Base-by-base conservation (phyloP, 768 basidiomycete species). In the Hygrophorus pudorinus region DNA sequence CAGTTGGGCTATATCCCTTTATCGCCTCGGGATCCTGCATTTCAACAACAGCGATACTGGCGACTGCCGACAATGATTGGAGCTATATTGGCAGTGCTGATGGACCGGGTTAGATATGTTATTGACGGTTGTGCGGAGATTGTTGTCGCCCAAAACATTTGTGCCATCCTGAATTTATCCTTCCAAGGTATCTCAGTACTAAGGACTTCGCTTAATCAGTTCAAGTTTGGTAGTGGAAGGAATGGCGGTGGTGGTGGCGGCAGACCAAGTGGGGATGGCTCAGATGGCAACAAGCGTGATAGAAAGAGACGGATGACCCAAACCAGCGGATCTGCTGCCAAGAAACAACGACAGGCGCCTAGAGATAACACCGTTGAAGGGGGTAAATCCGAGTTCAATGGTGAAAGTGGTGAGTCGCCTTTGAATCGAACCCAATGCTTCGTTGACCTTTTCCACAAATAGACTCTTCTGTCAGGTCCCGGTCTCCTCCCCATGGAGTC, bases 401-500 rank as follows among this genome's bases (percentile, higher is more conserved):
- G 33, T n/a, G 29, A 14, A 24, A 32, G 42, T 34, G 28, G n/a
- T n/a, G n/a, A 33, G 42, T 20, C n/a, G 42, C 33, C 16, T 42
- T 42, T 6, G 18, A 31, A 30, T 42, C 11, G 32, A 42, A 17
- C 32, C 18, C 11, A 14, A 29, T 42, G 12, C 30, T 42, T 10
- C 17, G 5, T 20, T 29, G 20, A 29, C 41, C 11, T 30, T 9
- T 29, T 33, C n/a, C 14, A 33, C 41, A 40, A 40, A 30, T 21
- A 42, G 41, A 14, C 28, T 42, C 41, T 33, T 29, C 41, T 24
- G 41, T 30, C 29, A 12, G 41, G 32, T 17, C 21, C 41, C 28
- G 11, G n/a, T n/a, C n/a, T n/a, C n/a, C n/a, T n/a, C n/a, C n/a
- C 20, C 41, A 42, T 29, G 41, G 41, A 29, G 28, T 42, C 41